These are phyloP conservation scores for Saksenaea oblongispora DNA, from an alignment of 371 early-diverging fungal species.

Conservation along the genomic window DNA sequence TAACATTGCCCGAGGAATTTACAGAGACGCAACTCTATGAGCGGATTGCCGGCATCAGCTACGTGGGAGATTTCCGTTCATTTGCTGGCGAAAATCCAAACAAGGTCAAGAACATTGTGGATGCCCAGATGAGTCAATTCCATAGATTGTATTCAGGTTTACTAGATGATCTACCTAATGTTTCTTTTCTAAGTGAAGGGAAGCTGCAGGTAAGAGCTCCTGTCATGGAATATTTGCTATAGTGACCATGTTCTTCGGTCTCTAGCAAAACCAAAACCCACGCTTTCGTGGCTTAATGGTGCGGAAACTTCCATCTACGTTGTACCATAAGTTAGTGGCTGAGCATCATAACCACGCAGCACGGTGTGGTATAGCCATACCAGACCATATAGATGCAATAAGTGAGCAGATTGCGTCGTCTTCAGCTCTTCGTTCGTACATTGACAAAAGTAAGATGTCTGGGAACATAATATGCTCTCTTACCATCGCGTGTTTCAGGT, in stretches of 20 bases:
- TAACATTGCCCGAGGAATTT: constrained; percentile 80
- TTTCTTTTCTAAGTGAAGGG: constrained; percentile 57
- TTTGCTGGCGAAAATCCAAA: constrained; percentile 88
- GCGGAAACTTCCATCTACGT: constrained; percentile 57
- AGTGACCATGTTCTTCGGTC: background rate
- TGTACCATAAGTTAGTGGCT: constrained; percentile 41
- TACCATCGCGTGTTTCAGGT: constrained; percentile 13
- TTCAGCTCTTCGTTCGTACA: constrained; percentile 26
- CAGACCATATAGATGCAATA: constrained; percentile 26
- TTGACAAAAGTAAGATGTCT: constrained; percentile 26
- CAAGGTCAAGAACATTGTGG: constrained; percentile 90
- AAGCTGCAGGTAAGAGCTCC: constrained; percentile 35
- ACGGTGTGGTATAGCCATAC: constrained; percentile 14
- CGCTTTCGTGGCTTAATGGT: constrained; percentile 54
- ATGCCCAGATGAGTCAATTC: constrained; percentile 73
- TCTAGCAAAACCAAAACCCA: constrained; percentile 58
- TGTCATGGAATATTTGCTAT: background rate
- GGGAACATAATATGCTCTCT: no score
- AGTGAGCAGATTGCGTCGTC: constrained; percentile 37
- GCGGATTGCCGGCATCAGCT: constrained; percentile 82
- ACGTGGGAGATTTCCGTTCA: constrained; percentile 89
- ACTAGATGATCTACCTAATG: constrained; percentile 73
- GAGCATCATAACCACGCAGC: constrained; percentile 23
- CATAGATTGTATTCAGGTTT: constrained; percentile 76
- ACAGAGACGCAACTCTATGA: constrained; percentile 76